Evolutionary conservation across 306 rosid genomes (phyloP).

Genomic region (Quercus dentata): DNA sequence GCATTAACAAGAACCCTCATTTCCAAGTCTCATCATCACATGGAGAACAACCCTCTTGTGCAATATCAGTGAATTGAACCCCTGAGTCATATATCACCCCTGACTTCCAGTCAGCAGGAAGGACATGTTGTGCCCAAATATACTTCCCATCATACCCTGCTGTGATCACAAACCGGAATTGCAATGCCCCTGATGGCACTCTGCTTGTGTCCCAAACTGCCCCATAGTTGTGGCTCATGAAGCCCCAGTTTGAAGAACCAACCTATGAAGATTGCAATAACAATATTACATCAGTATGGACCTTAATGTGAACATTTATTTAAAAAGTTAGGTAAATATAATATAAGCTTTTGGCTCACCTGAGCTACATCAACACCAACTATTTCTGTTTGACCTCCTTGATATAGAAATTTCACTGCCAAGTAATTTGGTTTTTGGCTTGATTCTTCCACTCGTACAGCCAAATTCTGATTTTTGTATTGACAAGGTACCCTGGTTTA

Average conservation of each 20-base stretch:
- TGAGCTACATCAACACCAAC: constrained; percentile 77
- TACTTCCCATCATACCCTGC: constrained; percentile 72
- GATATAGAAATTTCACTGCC: constrained; percentile 65
- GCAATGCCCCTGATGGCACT: constrained; percentile 71
- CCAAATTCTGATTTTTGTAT: constrained; percentile 60
- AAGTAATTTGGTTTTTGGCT: constrained; percentile 66
- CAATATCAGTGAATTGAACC: constrained; percentile 66
- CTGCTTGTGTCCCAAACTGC: constrained; percentile 80
- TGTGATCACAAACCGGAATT: constrained; percentile 59
- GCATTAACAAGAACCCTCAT: constrained; percentile 3
- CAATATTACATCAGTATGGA: neutral
- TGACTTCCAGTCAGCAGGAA: constrained; percentile 66
- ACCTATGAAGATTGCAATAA: constrained; percentile 28
- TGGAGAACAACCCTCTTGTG: constrained; percentile 65
- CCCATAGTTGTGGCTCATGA: constrained; percentile 57
- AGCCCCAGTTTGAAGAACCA: constrained; percentile 66
- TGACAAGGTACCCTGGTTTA: constrained; percentile 68
- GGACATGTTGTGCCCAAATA: constrained; percentile 71
- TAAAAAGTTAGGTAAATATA: neutral
- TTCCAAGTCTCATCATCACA: constrained; percentile 49
- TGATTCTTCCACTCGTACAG: constrained; percentile 77
- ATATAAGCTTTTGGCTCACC: constrained; percentile 34
- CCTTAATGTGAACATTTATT: neutral
- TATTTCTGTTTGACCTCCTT: constrained; percentile 97
- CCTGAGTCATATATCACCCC: constrained; percentile 58